Conservation (phyloP, 768 basidiomycete species). For the Coprinopsis strossmayeri region DNA sequence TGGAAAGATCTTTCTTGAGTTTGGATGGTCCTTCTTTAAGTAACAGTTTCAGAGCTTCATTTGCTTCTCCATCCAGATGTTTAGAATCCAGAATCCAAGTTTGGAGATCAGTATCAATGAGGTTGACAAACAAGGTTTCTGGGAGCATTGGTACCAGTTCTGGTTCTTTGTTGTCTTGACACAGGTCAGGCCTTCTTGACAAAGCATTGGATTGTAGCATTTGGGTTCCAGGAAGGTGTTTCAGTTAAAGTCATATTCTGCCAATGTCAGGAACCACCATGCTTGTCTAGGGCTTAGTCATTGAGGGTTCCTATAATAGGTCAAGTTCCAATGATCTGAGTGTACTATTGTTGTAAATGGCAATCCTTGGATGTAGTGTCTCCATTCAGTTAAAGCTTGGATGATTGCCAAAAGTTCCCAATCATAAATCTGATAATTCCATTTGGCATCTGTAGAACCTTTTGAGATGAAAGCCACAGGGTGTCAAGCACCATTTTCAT, state of each 20-base stretch:
- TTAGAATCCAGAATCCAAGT: background rate
- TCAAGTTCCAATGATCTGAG: constrained; percentile 2
- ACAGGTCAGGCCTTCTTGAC: background rate
- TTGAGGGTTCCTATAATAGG: constrained; percentile 17
- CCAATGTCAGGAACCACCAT: constrained; percentile 24
- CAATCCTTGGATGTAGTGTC: constrained; percentile 1
- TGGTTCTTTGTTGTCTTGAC: background rate
- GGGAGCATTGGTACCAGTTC: constrained; percentile 7
- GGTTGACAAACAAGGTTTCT: constrained; percentile 12
- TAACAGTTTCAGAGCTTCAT: background rate
- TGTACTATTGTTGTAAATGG: background rate
- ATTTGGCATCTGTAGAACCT: constrained; percentile 13
- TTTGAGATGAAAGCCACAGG: constrained; percentile 2
- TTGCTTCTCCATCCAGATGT: background rate
- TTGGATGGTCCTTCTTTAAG: background rate
- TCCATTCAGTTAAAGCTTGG: constrained; percentile 13
- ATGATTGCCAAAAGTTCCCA: constrained; percentile 45
- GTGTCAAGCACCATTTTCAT: background rate
- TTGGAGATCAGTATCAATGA: background rate
- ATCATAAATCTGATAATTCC: constrained; percentile 41
- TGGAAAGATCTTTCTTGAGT: constrained; percentile 1
- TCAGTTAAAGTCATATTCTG: constrained; percentile 21
- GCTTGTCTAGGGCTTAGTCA: constrained; percentile 18
- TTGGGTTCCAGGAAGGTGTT: constrained; percentile 17
- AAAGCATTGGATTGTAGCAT: constrained; percentile 13